phyloP scores from a whole-genome alignment of 257 asterid genomes.

The Primulina tabacum region DNA sequence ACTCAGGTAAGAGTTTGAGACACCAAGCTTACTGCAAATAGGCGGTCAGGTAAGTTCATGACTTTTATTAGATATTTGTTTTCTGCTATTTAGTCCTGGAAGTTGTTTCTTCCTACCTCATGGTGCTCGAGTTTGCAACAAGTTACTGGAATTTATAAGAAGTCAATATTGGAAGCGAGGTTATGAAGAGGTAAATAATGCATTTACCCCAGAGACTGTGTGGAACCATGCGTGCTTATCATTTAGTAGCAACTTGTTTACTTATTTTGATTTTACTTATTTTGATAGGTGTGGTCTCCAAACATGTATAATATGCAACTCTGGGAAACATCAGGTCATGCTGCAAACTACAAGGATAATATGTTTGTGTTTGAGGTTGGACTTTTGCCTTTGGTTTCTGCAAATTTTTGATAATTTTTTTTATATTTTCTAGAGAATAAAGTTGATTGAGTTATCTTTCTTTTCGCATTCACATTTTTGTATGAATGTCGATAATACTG shows the following conservation, averaged over 20 bases:
- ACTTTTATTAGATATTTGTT: constrained; percentile 24
- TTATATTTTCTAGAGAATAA: background rate
- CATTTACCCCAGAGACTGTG: constrained; percentile 21
- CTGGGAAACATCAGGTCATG: constrained; percentile 99
- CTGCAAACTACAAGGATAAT: constrained; percentile 97
- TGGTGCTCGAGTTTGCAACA: constrained; percentile 91
- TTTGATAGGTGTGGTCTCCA: constrained; percentile 78
- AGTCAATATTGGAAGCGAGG: constrained; percentile 91
- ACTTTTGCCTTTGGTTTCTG: background rate
- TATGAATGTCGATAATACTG: background rate
- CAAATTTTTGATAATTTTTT: too few relatives aligned
- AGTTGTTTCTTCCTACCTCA: constrained; percentile 97
- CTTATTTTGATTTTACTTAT: constrained; percentile 35
- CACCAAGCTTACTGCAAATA: constrained; percentile 1
- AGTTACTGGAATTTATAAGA: constrained; percentile 70
- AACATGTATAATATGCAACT: constrained; percentile 95
- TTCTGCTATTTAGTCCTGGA: constrained; percentile 70
- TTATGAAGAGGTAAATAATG: constrained; percentile 70
- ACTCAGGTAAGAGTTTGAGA: constrained; percentile 56
- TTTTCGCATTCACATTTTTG: background rate
- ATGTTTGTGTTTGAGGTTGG: constrained; percentile 93
- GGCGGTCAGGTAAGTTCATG: constrained; percentile 7
- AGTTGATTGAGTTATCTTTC: background rate
- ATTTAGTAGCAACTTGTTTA: constrained; percentile 14
- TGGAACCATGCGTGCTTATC: constrained; percentile 4